Percentiles rank a stretch among this genome's conserved stretches.
These are phyloP conservation scores for Populus alba DNA, from an alignment of 345 rosid species.

Conservation along the genomic window DNA sequence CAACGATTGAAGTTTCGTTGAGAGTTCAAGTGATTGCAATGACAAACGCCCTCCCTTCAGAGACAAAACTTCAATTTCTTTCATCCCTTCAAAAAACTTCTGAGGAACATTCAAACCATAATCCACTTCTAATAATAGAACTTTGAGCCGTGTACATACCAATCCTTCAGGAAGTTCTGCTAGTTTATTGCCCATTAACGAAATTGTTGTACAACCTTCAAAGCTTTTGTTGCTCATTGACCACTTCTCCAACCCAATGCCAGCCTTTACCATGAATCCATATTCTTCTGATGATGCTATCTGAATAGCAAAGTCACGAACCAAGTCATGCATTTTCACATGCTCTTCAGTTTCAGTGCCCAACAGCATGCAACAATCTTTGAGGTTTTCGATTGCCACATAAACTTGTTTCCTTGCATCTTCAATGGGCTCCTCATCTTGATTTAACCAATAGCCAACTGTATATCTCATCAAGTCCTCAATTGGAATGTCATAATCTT, in stretches of 20 bases:
- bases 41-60: background rate
- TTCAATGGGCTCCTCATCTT: background rate
- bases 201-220: slow-evolving; percentile 1
- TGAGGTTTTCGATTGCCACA: slow-evolving; percentile 4
- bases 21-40: background rate
- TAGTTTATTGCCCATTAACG: slow-evolving; percentile 1
- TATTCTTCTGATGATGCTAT: background rate
- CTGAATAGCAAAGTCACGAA: slow-evolving; percentile 10
- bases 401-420: background rate
- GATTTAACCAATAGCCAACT: background rate
- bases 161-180: background rate
- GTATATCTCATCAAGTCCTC: slow-evolving; percentile 1
- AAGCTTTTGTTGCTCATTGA: background rate
- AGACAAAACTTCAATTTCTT: slow-evolving; percentile 2
- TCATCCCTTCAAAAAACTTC: background rate
- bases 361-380: slow-evolving; percentile 5
- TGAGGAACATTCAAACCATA: background rate
- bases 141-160: background rate
- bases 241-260: background rate
- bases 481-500: background rate
- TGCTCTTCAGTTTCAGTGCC: background rate
- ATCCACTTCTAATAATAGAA: background rate
- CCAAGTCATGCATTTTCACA: slow-evolving; percentile 17
- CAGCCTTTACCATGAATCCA: background rate
- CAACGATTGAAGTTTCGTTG: slow-evolving; percentile 4